Base-by-base conservation (phyloP, 768 basidiomycete genomes). In the Russula abietina region DNA sequence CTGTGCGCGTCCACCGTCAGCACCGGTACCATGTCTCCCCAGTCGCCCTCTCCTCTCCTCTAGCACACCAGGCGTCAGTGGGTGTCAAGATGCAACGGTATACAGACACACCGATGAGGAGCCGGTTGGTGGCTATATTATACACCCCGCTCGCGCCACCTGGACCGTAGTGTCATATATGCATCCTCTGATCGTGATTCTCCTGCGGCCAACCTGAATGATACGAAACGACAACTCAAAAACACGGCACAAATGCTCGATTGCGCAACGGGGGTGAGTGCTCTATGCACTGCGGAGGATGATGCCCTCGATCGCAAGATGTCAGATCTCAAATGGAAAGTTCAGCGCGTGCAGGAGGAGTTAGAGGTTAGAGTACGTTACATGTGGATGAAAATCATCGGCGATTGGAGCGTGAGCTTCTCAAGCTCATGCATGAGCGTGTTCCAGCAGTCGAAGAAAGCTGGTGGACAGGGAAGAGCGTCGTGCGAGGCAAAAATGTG, bases 281-380 rank as follows among this genome's bases (percentile, higher is more conserved):
- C n/a, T n/a, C n/a, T n/a, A n/a, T n/a, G n/a, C n/a, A n/a, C n/a
- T 0, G 83, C 78, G 2, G 94, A 96, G 64, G 94, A 98, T 69
- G 94, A 97, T 60, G 88, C 81, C 55, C 79, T 99, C n/a, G 91
- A 95, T 58, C 81, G 87, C 51, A 97, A 98, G 74, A 81, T 97
- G 76, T 83, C 87, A 8, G 91, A 95, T 66, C 76, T 99, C 52
- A 84, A 83, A 49, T 92, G 91, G 70, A 83, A 88, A 32, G 92
- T 97, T 51, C 84, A 85, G 70, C 79, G 94, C 24, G 81, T 99
- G 4, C 87, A 91, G 70, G 93, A 97, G 55, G 96, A 98, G n/a
- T n/a, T n/a, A n/a, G n/a, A n/a, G n/a, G 72, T 77, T 99, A 33
- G 93, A 97, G 46, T 91, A 94, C 85, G 3, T 71, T 77, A 11